Evolutionary conservation across 2,329 filamentous ascomycete species (phyloP).

Genomic region (Macrophomina tecta): DNA sequence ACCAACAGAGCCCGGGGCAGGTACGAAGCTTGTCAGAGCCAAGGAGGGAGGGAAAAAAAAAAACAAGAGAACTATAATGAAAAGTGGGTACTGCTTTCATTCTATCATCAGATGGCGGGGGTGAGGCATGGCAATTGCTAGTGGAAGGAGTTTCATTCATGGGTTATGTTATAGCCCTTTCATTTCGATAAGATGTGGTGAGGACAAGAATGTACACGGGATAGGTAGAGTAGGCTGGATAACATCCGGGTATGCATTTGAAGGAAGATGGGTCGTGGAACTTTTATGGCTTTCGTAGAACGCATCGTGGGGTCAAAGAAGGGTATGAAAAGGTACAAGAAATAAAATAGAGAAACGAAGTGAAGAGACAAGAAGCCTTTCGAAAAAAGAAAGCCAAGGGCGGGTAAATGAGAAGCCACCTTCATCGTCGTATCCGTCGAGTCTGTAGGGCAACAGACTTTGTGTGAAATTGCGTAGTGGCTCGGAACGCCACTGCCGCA

Average conservation of each 20-base stretch:
- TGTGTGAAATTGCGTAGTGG: conserved; percentile 10
- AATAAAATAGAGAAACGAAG: background rate
- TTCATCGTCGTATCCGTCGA: background rate
- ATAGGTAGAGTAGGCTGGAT: background rate
- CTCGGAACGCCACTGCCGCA: conserved; percentile 20
- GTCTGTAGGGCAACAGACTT: background rate
- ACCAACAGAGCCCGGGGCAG: too few relatives aligned
- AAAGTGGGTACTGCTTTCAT: conserved; percentile 1
- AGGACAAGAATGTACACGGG: background rate
- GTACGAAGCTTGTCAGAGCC: too few relatives aligned
- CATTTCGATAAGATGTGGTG: background rate
- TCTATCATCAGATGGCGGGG: background rate
- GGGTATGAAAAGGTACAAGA: background rate
- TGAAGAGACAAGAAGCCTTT: background rate
- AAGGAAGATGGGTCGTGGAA: background rate
- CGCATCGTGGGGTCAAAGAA: background rate
- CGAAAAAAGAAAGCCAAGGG: background rate
- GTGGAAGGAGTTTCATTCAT: background rate
- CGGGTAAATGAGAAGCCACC: background rate
- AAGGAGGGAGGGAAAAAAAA: background rate
- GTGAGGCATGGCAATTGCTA: background rate
- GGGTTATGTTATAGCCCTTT: background rate
- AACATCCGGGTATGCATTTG: background rate
- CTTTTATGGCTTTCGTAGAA: conserved; percentile 2
- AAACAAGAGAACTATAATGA: background rate